Base-by-base conservation (phyloP, 148 eudicot species). In the Nyssa sinensis region DNA sequence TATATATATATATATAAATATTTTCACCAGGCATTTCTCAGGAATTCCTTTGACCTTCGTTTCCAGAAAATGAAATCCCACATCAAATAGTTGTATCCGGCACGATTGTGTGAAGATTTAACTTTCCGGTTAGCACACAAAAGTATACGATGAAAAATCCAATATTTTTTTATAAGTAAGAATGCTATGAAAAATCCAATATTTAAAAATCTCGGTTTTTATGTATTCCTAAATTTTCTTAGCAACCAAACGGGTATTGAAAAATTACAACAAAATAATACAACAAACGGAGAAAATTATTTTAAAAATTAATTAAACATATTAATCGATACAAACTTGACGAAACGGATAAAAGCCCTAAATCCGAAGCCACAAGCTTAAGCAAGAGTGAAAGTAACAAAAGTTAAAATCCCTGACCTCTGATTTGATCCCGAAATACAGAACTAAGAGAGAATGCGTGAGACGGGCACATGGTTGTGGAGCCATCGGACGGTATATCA, bases 391-490 rank as follows among this genome's bases (percentile, higher is more conserved):
- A 24, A 23, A 60, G 14, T 7, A 1, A 3, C 16, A 29, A 35
- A 57, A 2, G 23, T 17, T 0, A 11, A 25, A 28, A 41, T 24
- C 16, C 2, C 28, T 63, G 61, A 73, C 76, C 76, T 73, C 55
- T 73, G 62, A 73, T 30, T 65, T 73, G 76, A 63, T 73, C 69
- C 69, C 44, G 57, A 4, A 37, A 39, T 7, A 14, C 2, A 53
- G 74, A 71, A 49, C 49, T 24, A 53, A 37, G 0, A 35, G 53
- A 61, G 8, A 60, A 61, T 17, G 75, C 30, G 27, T 61, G 35
- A 31, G 39, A 28, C 4, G 64, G 62, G 49, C 5, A 4, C 21
- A 51, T 2, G 37, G 64, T 31, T 64, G 31, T 17, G 33, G 66
- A 24, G 8, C 34, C 55, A 39, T 72, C 35, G 58, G 51, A 44